phyloP scores from a whole-genome alignment of 345 rosid genomes.

The Bruguiera gymnorhiza region DNA sequence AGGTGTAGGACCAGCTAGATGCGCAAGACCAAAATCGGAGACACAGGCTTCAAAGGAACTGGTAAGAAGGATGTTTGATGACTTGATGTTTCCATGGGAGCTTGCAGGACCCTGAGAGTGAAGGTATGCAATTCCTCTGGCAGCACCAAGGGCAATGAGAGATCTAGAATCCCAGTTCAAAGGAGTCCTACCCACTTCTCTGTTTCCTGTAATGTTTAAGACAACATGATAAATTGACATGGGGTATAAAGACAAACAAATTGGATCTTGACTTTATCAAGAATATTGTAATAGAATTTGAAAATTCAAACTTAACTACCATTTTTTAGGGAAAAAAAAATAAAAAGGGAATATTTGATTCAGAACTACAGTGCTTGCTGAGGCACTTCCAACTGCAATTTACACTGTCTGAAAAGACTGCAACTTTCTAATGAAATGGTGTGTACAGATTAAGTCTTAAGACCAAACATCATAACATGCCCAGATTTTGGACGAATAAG shows the following conservation, averaged over 20 bases:
- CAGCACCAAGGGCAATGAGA: slow-evolving; percentile 39
- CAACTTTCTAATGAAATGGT: no score
- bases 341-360: no score
- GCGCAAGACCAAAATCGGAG: slow-evolving; percentile 44
- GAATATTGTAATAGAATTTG: not conserved
- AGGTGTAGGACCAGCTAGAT: slow-evolving; percentile 28
- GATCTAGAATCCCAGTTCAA: slow-evolving; percentile 43
- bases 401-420: no score
- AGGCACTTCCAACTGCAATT: no score
- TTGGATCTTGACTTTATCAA: not conserved
- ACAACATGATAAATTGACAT: not conserved
- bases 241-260: not conserved
- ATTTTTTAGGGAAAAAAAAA: no score
- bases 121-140: slow-evolving; percentile 36
- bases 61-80: slow-evolving; percentile 48
- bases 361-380: no score
- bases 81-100: slow-evolving; percentile 51
- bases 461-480: no score
- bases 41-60: slow-evolving; percentile 38
- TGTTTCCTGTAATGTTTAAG: slow-evolving; percentile 30
- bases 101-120: slow-evolving; percentile 33
- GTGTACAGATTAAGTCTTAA: no score
- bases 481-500: no score
- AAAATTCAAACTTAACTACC: no score
- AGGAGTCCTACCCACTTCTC: slow-evolving; percentile 40